Evolutionary conservation across 768 basidiomycete species (phyloP), one percentile per base, ranked within the genome.

Genomic region (Termitomyces sp.): DNA sequence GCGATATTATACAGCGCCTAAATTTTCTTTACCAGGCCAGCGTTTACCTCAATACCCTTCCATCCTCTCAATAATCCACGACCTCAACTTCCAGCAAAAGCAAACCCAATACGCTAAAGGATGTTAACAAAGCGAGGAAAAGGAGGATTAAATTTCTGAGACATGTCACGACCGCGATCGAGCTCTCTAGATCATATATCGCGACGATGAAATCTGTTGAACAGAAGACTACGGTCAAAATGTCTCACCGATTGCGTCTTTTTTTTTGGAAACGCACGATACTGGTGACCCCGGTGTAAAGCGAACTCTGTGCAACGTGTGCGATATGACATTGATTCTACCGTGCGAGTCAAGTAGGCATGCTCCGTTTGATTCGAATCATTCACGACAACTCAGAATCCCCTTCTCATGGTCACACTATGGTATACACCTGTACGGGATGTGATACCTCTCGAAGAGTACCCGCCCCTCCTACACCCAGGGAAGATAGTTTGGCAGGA

Each of bases 11-110:
- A 21, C 91, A 93, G 68, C 79, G 91, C 28, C 78, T 93, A 58
- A 93, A 88, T 70, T 93, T 89, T 67, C 78, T 93, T 35, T 92
- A 89, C 64, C 92, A 93, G 70, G 87, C 90, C 35, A 85, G 86
- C 62, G 75, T 80, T 12, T 85, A 84, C 57, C 72, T 90, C 46
- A 60, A 67, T 37, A 57, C 66, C 19, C 41, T 62, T 40, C 35
- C 59, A 34, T 49, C 30, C n/a, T 46, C 44, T 32, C 52, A 35
- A 48, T 24, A 12, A 46, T 49, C 58, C 42, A 26, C 55, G 3
- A 45, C 34, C 15, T 40, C 56, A 8, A 42, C 14, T 34, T 22
- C 49, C 26, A 37, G 3, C n/a, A n/a, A 41, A 15, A 44, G 37
- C 42, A 19, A 17, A 41, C 10, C 41, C 2, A 22, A 47, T 8